Conservation (phyloP, 345 rosid species). For the Fremontodendron californicum region DNA sequence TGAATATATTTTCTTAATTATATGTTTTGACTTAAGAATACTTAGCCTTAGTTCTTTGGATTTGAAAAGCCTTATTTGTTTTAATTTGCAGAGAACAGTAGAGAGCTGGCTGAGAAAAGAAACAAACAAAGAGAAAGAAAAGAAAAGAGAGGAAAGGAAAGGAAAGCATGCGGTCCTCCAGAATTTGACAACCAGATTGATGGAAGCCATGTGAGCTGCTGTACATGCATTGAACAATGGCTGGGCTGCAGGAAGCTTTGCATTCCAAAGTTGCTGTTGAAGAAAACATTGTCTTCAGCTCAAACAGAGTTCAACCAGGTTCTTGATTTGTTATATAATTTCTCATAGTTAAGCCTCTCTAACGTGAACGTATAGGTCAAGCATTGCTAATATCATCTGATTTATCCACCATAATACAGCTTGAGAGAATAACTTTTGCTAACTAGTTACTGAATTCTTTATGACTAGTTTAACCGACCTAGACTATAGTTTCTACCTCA, state of each 20-base stretch:
- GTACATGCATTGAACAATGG: slow-evolving; percentile 68
- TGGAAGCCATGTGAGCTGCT: slow-evolving; percentile 52
- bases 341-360: not conserved
- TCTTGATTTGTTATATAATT: not conserved
- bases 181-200: slow-evolving; percentile 51
- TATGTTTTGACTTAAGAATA: not conserved
- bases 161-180: slow-evolving; percentile 62
- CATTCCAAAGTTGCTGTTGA: slow-evolving; percentile 75
- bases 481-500: not conserved
- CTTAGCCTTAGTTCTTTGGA: not conserved
- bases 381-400: no score
- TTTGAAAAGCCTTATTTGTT: not conserved
- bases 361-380: not conserved
- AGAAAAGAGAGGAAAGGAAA: slow-evolving; percentile 65
- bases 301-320: slow-evolving; percentile 49
- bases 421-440: not conserved
- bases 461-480: not conserved
- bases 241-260: slow-evolving; percentile 86
- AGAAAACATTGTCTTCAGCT: slow-evolving; percentile 62
- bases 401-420: no score
- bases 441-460: not conserved
- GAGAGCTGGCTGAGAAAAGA: slow-evolving; percentile 88
- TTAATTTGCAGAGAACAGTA: slow-evolving; percentile 60
- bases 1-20: not conserved
- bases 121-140: slow-evolving; percentile 77